Conservation (phyloP, 371 early-diverging fungal species). For the Nematocida sp. region DNA sequence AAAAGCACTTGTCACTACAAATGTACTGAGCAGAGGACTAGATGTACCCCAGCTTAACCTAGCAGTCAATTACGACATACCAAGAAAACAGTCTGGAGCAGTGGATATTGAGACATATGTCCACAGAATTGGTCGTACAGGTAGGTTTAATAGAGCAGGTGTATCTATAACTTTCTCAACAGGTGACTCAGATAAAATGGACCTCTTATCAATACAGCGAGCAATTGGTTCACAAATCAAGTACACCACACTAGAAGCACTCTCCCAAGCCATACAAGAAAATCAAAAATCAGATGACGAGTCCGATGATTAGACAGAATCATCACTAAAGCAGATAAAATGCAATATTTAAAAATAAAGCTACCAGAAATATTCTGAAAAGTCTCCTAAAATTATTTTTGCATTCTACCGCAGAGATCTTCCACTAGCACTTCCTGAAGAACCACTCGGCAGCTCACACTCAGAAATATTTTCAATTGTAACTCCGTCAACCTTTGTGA, state of each 20-base stretch:
- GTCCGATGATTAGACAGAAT: background rate
- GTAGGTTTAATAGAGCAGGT: constrained; percentile 90
- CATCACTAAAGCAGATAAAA: background rate
- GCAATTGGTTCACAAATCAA: constrained; percentile 48
- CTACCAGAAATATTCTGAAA: too few species aligned
- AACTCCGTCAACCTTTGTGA: background rate
- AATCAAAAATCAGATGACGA: constrained; percentile 24
- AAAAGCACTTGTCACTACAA: constrained; percentile 76
- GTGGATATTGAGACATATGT: constrained; percentile 88
- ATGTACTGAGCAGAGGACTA: constrained; percentile 70
- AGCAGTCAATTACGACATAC: constrained; percentile 93
- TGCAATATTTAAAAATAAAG: background rate
- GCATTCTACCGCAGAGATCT: too few species aligned
- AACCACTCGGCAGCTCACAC: too few species aligned
- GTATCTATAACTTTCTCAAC: constrained; percentile 88
- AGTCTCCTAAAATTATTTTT: too few species aligned
- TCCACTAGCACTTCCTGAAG: too few species aligned
- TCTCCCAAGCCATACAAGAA: constrained; percentile 44
- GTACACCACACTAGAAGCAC: constrained; percentile 58
- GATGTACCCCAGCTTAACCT: constrained; percentile 79
- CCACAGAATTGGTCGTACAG: constrained; percentile 95
- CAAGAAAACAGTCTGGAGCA: constrained; percentile 72
- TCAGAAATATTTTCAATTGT: background rate
- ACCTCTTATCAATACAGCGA: constrained; percentile 45
- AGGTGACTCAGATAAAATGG: constrained; percentile 54